Conservation (phyloP, 148 eudicot genomes). For the Heliamphora exappendiculata region DNA sequence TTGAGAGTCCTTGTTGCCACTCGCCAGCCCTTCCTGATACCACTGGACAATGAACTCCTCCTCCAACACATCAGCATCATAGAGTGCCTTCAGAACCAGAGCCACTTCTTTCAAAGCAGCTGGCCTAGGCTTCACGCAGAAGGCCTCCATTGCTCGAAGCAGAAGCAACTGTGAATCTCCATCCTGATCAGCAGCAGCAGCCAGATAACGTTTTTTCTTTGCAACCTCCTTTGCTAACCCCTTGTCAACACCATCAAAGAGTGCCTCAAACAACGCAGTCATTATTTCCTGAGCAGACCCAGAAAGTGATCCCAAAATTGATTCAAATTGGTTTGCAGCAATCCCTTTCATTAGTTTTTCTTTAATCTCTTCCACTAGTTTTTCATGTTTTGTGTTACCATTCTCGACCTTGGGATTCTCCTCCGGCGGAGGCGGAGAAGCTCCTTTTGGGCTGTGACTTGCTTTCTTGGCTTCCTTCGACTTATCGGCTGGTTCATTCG, state of each 20-base stretch:
- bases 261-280: constrained; percentile 46
- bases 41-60: constrained; percentile 57
- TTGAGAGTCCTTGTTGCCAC: constrained; percentile 33
- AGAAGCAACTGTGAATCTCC: constrained; percentile 47
- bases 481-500: constrained; percentile 42
- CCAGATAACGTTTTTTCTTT: constrained; percentile 43
- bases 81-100: constrained; percentile 51
- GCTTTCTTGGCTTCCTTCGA: constrained; percentile 1
- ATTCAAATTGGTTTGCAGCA: constrained; percentile 40
- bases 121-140: constrained; percentile 47
- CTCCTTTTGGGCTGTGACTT: neutral
- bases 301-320: constrained; percentile 39
- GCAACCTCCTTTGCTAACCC: constrained; percentile 52
- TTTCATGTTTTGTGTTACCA: constrained; percentile 17
- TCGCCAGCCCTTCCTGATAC: constrained; percentile 49
- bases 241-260: constrained; percentile 43
- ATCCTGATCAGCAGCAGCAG: constrained; percentile 38
- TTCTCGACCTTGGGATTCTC: constrained; percentile 17
- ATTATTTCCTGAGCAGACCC: constrained; percentile 46
- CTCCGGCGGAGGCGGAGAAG: constrained; percentile 18
- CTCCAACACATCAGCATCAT: constrained; percentile 61
- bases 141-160: constrained; percentile 52
- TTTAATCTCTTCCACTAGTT: constrained; percentile 38
- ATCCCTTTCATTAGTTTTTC: constrained; percentile 34
- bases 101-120: constrained; percentile 71